phyloP scores from a whole-genome alignment of 2,329 filamentous ascomycete genomes.

The Aspergillus uvarum region DNA sequence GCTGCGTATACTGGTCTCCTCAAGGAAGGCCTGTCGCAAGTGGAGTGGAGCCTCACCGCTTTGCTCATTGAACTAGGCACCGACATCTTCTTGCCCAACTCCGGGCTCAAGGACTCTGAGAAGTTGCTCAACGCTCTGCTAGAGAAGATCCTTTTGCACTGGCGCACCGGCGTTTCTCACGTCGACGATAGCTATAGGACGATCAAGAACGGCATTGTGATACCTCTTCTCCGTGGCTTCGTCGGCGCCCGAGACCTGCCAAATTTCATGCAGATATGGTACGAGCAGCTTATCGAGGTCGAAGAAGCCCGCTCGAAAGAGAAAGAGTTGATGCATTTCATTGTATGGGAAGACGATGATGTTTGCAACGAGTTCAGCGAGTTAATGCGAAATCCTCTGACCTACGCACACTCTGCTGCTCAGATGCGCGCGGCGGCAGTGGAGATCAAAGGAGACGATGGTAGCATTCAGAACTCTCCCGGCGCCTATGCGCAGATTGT shows the following conservation, averaged over 20 bases:
- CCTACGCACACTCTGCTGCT: constrained; percentile 27
- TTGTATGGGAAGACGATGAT: constrained; percentile 49
- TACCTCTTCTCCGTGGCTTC: constrained; percentile 44
- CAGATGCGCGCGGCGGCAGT: constrained; percentile 33
- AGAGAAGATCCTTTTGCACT: constrained; percentile 36
- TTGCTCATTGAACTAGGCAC: constrained; percentile 43
- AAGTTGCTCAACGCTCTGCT: constrained; percentile 39
- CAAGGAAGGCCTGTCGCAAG: constrained; percentile 31
- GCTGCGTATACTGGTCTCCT: constrained; percentile 43
- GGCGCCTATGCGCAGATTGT: constrained; percentile 38
- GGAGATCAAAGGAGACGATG: constrained; percentile 29
- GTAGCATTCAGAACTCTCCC: constrained; percentile 27
- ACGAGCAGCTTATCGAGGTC: constrained; percentile 37
- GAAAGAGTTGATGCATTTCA: constrained; percentile 26
- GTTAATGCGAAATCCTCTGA: constrained; percentile 33
- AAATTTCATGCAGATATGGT: constrained; percentile 43
- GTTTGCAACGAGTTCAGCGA: constrained; percentile 39
- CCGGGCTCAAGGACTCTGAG: constrained; percentile 38
- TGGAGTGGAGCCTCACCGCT: constrained; percentile 45
- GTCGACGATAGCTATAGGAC: constrained; percentile 27
- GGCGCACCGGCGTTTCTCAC: constrained; percentile 23
- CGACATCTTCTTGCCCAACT: constrained; percentile 47
- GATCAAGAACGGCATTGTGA: constrained; percentile 40
- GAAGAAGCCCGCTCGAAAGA: constrained; percentile 34
- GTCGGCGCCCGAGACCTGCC: constrained; percentile 41